Base-by-base conservation (phyloP, 2,329 filamentous ascomycete genomes). In the Epichloe amarillans region DNA sequence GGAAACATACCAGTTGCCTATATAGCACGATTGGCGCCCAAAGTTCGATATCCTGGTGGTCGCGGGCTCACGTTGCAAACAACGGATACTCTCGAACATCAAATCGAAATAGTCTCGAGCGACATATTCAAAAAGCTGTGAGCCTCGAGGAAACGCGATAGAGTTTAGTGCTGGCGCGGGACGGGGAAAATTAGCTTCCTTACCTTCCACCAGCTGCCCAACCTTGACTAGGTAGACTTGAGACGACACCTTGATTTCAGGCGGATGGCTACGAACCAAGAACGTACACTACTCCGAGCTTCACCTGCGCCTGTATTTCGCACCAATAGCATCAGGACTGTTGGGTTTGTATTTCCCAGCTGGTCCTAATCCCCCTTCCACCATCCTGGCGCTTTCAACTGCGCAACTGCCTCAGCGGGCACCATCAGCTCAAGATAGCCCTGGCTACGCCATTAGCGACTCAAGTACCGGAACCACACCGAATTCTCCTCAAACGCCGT, bases 341-440 rank as follows among this genome's bases (percentile, higher is more conserved):
- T 63, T 66, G 66, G 64, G 66, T 61, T 60, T 53, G 58, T 50
- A 48, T 59, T 49, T 52, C 63, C 62, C 61, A 65, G 59, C 59
- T 60, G 59, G 61, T 66, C 62, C 61, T 57, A 53, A 56, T 47
- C 10, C 15, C 50, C 50, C 46, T 54, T 47, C 12, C 55, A 54
- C 52, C 64, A 64, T 60, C 49, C 65, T 69, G 66, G 66, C 65
- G 57, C 56, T 57, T 56, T 55, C 57, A 54, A 60, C 62, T 50
- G 54, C 58, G 55, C 57, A 60, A 60, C 60, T 62, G 65, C 66
- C 61, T 63, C 60, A 60, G 53, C 66, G 66, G 66, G 62, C 64
- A 54, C 57, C 60, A 51, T 50, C 56, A 52, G 52, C 54, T 38
- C 59, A 62, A 49, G 60, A 62, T 54, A 69, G 64, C 49, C 62